Conservation (phyloP, 805 yeast species). For the Cyberlindnera lachancei region DNA sequence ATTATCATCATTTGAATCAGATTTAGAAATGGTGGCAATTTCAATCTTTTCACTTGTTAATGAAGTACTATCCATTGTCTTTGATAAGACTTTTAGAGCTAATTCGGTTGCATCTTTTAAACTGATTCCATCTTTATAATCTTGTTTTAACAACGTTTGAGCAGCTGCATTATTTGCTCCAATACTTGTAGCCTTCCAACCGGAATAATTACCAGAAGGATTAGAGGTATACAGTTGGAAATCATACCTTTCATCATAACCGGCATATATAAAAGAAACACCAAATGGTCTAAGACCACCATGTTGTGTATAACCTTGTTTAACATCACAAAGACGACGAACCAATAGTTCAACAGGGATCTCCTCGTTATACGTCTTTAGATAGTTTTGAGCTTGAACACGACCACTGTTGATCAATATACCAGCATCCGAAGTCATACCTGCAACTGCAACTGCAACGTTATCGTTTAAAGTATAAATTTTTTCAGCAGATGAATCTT, state of each 20-base stretch:
- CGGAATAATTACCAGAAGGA: constrained; percentile 96
- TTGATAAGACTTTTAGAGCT: constrained; percentile 85
- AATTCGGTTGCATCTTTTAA: constrained; percentile 74
- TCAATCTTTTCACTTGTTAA: constrained; percentile 87
- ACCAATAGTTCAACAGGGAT: constrained; percentile 92
- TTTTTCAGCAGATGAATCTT: constrained; percentile 90
- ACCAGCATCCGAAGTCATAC: constrained; percentile 95
- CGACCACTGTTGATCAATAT: constrained; percentile 87
- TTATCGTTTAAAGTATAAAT: constrained; percentile 78
- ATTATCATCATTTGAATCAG: too few species aligned
- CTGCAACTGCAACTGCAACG: constrained; percentile 92
- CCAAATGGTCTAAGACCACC: constrained; percentile 99
- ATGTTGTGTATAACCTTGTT: constrained; percentile 97
- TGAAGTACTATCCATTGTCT: constrained; percentile 86
- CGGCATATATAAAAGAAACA: constrained; percentile 93
- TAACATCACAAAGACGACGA: constrained; percentile 81
- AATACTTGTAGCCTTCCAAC: constrained; percentile 97
- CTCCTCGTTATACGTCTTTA: constrained; percentile 83
- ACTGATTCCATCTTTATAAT: constrained; percentile 74
- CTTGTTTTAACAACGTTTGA: constrained; percentile 91
- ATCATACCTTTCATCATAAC: constrained; percentile 82
- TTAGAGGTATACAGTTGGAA: constrained; percentile 92
- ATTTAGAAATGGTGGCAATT: constrained; percentile 70
- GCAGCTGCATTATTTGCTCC: constrained; percentile 97
- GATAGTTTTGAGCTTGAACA: constrained; percentile 71